Percentiles rank a stretch among this genome's conserved stretches.
phyloP scores from a whole-genome alignment of 1,139 yeast genomes.

The Zygotorulaspora mrakii region DNA sequence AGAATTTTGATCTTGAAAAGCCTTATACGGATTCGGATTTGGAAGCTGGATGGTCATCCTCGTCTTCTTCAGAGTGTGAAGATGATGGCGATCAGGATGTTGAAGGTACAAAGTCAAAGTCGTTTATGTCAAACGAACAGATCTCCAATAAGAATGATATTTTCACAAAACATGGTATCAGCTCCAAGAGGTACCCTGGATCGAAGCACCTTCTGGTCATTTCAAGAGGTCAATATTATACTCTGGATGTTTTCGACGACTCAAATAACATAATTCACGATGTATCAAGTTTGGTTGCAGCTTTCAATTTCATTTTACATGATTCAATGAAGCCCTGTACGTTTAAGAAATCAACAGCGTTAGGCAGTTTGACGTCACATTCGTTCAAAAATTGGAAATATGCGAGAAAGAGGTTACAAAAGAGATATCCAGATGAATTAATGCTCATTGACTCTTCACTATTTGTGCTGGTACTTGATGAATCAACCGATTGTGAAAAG shows the following conservation, averaged over 20 bases:
- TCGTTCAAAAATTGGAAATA: constrained; percentile 58
- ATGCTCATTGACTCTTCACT: constrained; percentile 57
- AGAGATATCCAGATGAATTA: constrained; percentile 46
- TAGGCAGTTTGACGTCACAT: constrained; percentile 71
- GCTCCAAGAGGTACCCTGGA: constrained; percentile 35
- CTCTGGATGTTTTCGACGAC: constrained; percentile 51
- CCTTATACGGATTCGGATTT: constrained; percentile 32
- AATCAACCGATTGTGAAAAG: constrained; percentile 40
- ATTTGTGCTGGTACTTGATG: constrained; percentile 65
- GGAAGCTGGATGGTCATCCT: constrained; percentile 21
- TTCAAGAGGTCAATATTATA: constrained; percentile 60
- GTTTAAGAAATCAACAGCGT: constrained; percentile 48
- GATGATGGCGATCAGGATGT: no score
- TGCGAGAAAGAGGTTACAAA: constrained; percentile 47
- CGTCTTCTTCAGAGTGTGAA: constrained; percentile 1
- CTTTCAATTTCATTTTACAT: constrained; percentile 49
- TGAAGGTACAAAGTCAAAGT: no score
- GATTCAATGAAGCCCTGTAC: constrained; percentile 43
- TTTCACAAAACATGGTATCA: constrained; percentile 39
- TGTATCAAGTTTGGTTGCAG: constrained; percentile 51
- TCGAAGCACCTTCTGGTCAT: constrained; percentile 54
- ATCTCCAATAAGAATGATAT: constrained; percentile 15
- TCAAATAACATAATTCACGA: constrained; percentile 47
- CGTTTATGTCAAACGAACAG: constrained; percentile 8
- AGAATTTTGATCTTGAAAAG: constrained; percentile 31